Evolutionary conservation across 768 basidiomycete genomes (phyloP), one percentile per base, ranked within the genome.

Genomic region (Ramaria rubella): DNA sequence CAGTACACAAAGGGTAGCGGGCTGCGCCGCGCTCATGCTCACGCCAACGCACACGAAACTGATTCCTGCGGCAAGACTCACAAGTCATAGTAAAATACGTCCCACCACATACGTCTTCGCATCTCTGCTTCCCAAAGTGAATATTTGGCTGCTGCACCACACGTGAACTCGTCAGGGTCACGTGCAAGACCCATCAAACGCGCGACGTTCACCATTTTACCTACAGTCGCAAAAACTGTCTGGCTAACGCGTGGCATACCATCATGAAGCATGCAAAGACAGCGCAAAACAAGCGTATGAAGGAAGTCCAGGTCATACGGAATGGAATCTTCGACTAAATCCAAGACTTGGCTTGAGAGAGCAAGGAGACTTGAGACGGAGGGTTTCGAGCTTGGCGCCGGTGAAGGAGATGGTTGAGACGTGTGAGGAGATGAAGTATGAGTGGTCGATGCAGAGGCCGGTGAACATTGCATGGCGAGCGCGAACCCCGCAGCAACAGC

Each of bases 31-130:
- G 17, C 17, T 19, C 34, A 36, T 36, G 38, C 38, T 40, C 5
- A 40, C 38, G 38, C 38, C 15, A 40, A 40, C 38, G 36, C 40
- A 42, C 2, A 42, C 40, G 17, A 42, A 17, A 21, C n/a, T 38
- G n/a, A 42, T 21, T 2, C 15, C 4, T 5, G 36, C 5, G 61
- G 59, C 46, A 14, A 33, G 40, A 52, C 86, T 62, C 66, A 90
- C 89, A 85, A 64, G 67, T 91, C 90, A 66, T 83, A 89, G 68
- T 80, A 87, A 64, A 82, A 77, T 11, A 89, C 75, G 52, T 87
- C 85, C 89, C 89, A 91, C 86, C 89, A 89, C 5, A 87, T 67
- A 60, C 82, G 69, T 57, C 80, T 68, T 54, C 82, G 69, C 49
- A 75, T 69, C 67, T 81, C 79, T 11, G 76, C 77, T 48, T 82